Conservation (phyloP, 1,139 yeast species). For the Hemisphaericaspora xylofermentans region DNA sequence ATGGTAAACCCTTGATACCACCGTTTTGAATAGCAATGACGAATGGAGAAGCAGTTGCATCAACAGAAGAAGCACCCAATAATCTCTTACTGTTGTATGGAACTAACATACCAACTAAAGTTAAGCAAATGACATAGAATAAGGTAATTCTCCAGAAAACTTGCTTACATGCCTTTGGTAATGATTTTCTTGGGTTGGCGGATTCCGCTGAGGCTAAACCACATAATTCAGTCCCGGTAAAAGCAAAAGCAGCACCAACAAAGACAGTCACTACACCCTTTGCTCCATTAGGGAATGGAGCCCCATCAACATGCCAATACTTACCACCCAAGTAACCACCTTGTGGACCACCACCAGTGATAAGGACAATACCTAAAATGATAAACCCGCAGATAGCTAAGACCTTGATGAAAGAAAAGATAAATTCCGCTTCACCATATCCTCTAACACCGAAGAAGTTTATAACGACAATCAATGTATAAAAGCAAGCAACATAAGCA, state of each 20-base stretch:
- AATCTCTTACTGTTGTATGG: slow-evolving; percentile 36
- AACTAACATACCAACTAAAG: slow-evolving; percentile 44
- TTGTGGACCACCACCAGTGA: slow-evolving; percentile 61
- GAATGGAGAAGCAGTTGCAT: slow-evolving; percentile 49
- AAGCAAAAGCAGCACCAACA: slow-evolving; percentile 47
- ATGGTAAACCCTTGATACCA: slow-evolving; percentile 44
- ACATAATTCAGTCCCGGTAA: slow-evolving; percentile 49
- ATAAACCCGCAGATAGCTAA: slow-evolving; percentile 66
- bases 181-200: slow-evolving; percentile 39
- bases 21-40: slow-evolving; percentile 46
- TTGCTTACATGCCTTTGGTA: slow-evolving; percentile 48
- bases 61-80: slow-evolving; percentile 33
- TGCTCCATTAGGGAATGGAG: slow-evolving; percentile 59
- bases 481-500: slow-evolving; percentile 70
- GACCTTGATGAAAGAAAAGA: slow-evolving; percentile 59
- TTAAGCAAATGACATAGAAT: slow-evolving; percentile 45
- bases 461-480: slow-evolving; percentile 52
- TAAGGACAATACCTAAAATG: slow-evolving; percentile 67
- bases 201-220: slow-evolving; percentile 47
- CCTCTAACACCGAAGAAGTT: slow-evolving; percentile 67
- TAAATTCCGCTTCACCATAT: slow-evolving; percentile 71
- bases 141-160: slow-evolving; percentile 48
- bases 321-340: slow-evolving; percentile 54
- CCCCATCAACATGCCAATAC: slow-evolving; percentile 64
- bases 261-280: slow-evolving; percentile 53